Percentiles rank a stretch among this genome's conserved stretches.
Conservation (phyloP, 1,139 yeast species). For the Geotrichum phurueaensis region DNA sequence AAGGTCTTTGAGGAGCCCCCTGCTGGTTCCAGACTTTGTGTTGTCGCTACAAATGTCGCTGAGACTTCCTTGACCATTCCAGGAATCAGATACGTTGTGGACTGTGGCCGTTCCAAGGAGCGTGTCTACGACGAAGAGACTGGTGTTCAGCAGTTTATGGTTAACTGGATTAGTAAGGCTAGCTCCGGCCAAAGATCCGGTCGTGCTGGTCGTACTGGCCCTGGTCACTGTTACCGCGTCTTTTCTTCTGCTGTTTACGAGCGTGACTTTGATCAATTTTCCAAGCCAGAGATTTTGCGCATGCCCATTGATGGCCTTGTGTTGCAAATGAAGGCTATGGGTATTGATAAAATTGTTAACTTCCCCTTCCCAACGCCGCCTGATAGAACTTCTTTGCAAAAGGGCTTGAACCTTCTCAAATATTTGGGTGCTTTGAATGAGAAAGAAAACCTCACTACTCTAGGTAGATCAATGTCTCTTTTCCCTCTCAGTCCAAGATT, state of each 20-base stretch:
- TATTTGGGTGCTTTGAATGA: conserved; percentile 74
- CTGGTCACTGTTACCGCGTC: conserved; percentile 92
- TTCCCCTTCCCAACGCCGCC: conserved; percentile 98
- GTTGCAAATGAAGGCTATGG: conserved; percentile 93
- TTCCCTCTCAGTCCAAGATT: conserved; percentile 94
- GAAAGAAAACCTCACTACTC: conserved; percentile 52
- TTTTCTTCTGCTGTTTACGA: conserved; percentile 95
- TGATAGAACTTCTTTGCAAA: conserved; percentile 50
- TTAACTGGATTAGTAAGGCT: conserved; percentile 92
- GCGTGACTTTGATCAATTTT: conserved; percentile 72
- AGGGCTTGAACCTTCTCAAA: conserved; percentile 63
- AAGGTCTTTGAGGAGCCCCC: conserved; percentile 87
- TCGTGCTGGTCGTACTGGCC: conserved; percentile 99
- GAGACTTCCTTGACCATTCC: conserved; percentile 97
- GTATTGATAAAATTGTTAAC: conserved; percentile 80
- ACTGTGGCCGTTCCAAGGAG: conserved; percentile 91
- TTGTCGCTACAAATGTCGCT: conserved; percentile 95
- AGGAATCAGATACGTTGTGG: conserved; percentile 90
- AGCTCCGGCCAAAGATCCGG: conserved; percentile 95
- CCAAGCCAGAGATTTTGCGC: conserved; percentile 82
- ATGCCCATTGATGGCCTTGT: conserved; percentile 97
- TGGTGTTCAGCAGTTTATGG: conserved; percentile 88
- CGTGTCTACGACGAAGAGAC: conserved; percentile 74
- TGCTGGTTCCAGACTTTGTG: conserved; percentile 74
- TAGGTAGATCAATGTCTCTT: conserved; percentile 80